Evolutionary conservation across 2,329 filamentous ascomycete species (phyloP).

Genomic region (Simplicillium aogashimaense): DNA sequence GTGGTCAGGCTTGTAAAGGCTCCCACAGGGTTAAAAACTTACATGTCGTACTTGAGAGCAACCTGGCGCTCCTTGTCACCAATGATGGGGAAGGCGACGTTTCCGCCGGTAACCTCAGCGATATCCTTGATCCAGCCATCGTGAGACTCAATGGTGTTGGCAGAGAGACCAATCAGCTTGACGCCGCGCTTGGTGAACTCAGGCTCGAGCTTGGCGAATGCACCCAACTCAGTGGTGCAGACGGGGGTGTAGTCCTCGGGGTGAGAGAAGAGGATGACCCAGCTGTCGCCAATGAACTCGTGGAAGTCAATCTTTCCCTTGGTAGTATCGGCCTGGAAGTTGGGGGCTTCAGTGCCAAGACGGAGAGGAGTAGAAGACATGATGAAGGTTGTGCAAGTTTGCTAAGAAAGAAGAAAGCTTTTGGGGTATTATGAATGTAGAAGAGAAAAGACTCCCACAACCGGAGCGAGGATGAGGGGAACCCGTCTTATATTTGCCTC

Average conservation of each 20-base stretch:
- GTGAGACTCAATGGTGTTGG: conserved; percentile 79
- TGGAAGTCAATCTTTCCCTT: conserved; percentile 73
- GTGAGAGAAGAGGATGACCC: conserved; percentile 78
- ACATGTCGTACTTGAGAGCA: conserved; percentile 71
- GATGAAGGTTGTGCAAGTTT: conserved; percentile 1
- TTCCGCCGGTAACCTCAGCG: conserved; percentile 63
- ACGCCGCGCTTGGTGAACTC: conserved; percentile 81
- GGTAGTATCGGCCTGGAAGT: conserved; percentile 77
- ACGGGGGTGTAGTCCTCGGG: conserved; percentile 89
- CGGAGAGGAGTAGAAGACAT: conserved; percentile 38
- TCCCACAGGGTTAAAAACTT: conserved; percentile 18
- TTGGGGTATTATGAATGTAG: background rate
- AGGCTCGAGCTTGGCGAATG: conserved; percentile 79
- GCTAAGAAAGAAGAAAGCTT: background rate
- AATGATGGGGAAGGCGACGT: conserved; percentile 69
- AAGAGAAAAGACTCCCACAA: background rate
- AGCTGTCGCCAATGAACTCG: conserved; percentile 68
- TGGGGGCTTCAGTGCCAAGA: conserved; percentile 59
- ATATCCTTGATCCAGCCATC: conserved; percentile 87
- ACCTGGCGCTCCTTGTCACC: conserved; percentile 71
- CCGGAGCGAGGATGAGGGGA: background rate
- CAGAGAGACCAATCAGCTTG: conserved; percentile 84
- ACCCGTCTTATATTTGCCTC: background rate
- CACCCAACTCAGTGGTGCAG: conserved; percentile 91
- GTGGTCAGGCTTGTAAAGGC: no score